Conservation (phyloP, 352 stramenopile species). For the Globisporangium spiculum region DNA sequence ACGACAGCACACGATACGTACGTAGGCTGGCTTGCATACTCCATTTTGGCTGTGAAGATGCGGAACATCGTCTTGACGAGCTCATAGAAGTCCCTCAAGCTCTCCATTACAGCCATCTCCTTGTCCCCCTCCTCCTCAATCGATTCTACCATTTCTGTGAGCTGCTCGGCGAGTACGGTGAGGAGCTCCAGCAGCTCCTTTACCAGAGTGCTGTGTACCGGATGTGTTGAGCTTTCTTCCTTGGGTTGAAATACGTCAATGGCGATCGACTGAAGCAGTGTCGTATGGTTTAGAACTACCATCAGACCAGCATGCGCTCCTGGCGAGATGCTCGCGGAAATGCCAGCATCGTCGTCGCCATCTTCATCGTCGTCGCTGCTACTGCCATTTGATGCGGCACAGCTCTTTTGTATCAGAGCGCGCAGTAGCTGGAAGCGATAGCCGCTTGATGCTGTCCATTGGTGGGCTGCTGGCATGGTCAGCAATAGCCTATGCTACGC, state of each 20-base stretch:
- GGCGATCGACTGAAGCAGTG: background rate
- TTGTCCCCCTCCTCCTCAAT: background rate
- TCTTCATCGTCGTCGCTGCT: background rate
- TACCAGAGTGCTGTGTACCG: background rate
- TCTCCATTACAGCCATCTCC: background rate
- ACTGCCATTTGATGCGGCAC: conserved; percentile 3
- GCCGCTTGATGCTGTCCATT: conserved; percentile 18
- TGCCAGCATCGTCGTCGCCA: background rate
- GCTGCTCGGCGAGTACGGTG: conserved; percentile 23
- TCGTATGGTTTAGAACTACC: background rate
- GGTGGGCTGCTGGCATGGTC: background rate
- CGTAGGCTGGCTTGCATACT: conserved; percentile 29
- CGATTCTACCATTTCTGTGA: background rate
- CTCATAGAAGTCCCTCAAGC: conserved; percentile 17
- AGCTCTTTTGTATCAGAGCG: conserved; percentile 24
- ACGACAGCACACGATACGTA: conserved; percentile 48
- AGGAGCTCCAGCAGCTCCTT: conserved; percentile 31
- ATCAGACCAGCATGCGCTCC: background rate
- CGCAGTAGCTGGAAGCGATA: conserved; percentile 55
- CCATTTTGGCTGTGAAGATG: conserved; percentile 14
- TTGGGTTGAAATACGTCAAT: background rate
- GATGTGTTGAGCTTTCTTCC: background rate
- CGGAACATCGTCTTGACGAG: conserved; percentile 22
- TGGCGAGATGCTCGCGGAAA: background rate
- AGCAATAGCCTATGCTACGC: conserved; percentile 9